Evolutionary conservation across 352 stramenopile genomes (phyloP), one percentile per base, ranked within the genome.

Genomic region (Phytophthora tubulina): DNA sequence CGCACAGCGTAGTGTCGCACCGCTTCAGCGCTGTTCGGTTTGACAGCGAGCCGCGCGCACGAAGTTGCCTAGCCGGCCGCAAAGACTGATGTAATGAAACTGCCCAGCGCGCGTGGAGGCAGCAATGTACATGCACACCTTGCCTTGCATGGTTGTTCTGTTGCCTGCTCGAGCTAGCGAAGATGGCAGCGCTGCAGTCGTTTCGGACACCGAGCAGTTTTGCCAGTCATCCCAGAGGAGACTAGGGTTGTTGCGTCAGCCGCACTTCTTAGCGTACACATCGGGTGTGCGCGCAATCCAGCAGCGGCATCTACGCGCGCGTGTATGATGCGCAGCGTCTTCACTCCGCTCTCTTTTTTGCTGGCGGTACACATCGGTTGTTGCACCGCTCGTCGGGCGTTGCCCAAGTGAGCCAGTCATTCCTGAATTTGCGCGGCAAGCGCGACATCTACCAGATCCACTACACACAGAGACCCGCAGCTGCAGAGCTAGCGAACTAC

Each of bases 341-440:
- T 27, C 21, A 27, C 21, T 27, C 21, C 39, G 39, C 39, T 46
- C 39, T 27, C 39, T 46, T 46, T 21, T 46, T 46, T 46, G 39
- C 39, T 21, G 14, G 39, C 39, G 39, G 39, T 46, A 46, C 39
- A 27, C 42, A 46, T 21, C 4, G 21, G 21, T 39, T 42, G 41
- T 33, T 38, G 33, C 35, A n/a, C 9, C 5, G 10, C 51, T 44
- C 41, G 56, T 53, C 56, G 44, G 31, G 10, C 9, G 38, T 17
- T 14, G 56, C 14, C 14, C 44, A 53, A 46, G 49, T 53, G 45
- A 57, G 39, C 55, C 45, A 64, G 27, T 66, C 69, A 76, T 76
- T 76, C 57, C 63, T 41, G 44, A 76, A 72, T 61, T 76, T 68
- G 63, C 63, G 54, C 63, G 44, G 45, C 52, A 31, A 62, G 63